Evolutionary conservation across 306 rosid species (phyloP).

Genomic region (Lotus japonicus): DNA sequence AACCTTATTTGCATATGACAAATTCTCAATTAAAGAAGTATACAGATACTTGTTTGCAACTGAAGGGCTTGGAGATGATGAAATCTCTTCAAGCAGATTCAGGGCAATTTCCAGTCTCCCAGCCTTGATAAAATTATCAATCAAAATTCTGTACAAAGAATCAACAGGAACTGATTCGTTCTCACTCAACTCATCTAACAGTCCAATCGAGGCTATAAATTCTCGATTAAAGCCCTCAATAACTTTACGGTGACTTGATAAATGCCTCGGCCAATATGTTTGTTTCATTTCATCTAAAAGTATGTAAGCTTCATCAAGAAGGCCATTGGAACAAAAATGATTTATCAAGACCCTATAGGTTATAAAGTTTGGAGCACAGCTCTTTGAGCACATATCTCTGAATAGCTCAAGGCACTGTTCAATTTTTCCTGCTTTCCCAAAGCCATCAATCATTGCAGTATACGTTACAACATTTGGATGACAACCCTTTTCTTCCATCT

Average conservation of each 20-base stretch:
- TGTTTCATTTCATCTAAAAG: constrained; percentile 85
- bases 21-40: constrained; percentile 56
- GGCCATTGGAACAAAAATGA: constrained; percentile 68
- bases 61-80: constrained; percentile 42
- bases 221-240: constrained; percentile 70
- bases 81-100: constrained; percentile 63
- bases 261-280: constrained; percentile 74
- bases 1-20: constrained; percentile 53
- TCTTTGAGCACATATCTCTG: constrained; percentile 68
- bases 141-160: constrained; percentile 52
- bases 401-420: constrained; percentile 67
- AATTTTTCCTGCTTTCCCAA: constrained; percentile 63
- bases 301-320: constrained; percentile 64
- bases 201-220: constrained; percentile 59
- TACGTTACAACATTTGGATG: constrained; percentile 81
- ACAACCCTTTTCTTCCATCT: constrained; percentile 83
- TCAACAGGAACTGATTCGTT: constrained; percentile 48
- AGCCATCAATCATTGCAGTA: constrained; percentile 86
- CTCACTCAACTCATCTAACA: constrained; percentile 57
- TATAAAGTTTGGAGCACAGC: constrained; percentile 83
- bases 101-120: constrained; percentile 65
- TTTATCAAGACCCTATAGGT: constrained; percentile 78
- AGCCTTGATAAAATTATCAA: constrained; percentile 70
- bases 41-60: constrained; percentile 43
- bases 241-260: constrained; percentile 57